Base-by-base conservation (phyloP, 148 eudicot genomes). In the Fagopyrum tataricum region DNA sequence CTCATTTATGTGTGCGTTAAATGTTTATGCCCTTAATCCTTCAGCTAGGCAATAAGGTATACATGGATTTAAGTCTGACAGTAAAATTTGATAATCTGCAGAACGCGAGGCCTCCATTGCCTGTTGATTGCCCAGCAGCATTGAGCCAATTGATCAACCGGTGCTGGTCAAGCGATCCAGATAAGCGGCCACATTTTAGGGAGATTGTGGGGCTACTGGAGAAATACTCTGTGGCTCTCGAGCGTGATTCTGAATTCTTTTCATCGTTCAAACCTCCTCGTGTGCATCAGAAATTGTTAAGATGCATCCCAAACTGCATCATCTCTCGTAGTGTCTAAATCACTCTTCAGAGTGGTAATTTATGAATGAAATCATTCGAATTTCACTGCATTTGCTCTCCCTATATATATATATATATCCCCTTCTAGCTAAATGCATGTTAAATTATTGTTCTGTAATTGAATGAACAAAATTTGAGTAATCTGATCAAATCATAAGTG, bases 31-130 rank as follows among this genome's bases (percentile, higher is more conserved):
- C n/a, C n/a, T n/a, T n/a, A n/a, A n/a, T n/a, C n/a, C n/a, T n/a
- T n/a, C n/a, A n/a, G n/a, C n/a, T n/a, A n/a, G n/a, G n/a, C n/a
- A n/a, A n/a, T n/a, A n/a, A n/a, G n/a, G n/a, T n/a, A n/a, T n/a
- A n/a, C n/a, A n/a, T n/a, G n/a, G n/a, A n/a, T 62, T 10, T 14
- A 64, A 58, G 64, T 23, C 37, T 58, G 31, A 58, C 26, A 0
- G 10, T 23, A 37, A 21, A 41, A 70, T 70, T 44, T 41, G 12
- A 21, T 75, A 44, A 58, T 79, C 1, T 79, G 82, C 89, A 94
- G 98, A 94, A 94, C 71, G 97, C 93, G 71, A 89, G 98, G 77
- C 98, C 98, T 44, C 97, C 98, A 68, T 64, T 94, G 82, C 98
- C 96, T 0, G 62, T 83, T 11, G 78, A 89, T 67, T 94, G 98